A percentile compares a stretch with the other conserved stretches of the same genome.
These are phyloP conservation scores for Pseudodiploospora longispora DNA, from an alignment of 2,329 filamentous ascomycete species.

Conservation along the genomic window DNA sequence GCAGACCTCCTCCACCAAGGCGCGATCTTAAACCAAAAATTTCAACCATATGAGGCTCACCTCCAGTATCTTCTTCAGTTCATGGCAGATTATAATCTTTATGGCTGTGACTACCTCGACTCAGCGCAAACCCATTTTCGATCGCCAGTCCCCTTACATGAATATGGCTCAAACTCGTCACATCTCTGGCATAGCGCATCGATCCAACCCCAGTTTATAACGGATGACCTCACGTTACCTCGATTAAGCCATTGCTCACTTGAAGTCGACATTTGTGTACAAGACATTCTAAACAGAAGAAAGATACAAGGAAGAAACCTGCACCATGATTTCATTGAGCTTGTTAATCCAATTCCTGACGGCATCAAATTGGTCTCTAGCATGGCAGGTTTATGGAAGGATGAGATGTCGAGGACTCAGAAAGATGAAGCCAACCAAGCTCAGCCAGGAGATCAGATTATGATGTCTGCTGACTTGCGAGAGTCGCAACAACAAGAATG, in stretches of 20 bases:
- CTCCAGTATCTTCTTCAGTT: slow-evolving; percentile 89
- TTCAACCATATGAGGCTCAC: slow-evolving; percentile 93
- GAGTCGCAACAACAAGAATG: slow-evolving; percentile 68
- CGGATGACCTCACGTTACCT: slow-evolving; percentile 55
- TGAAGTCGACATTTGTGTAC: slow-evolving; percentile 82
- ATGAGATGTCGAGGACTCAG: slow-evolving; percentile 67
- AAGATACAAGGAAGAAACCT: slow-evolving; percentile 68
- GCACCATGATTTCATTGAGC: slow-evolving; percentile 82
- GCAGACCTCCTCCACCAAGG: slow-evolving; percentile 84
- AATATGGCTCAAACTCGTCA: slow-evolving; percentile 48
- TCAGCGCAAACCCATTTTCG: slow-evolving; percentile 65
- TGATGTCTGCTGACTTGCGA: slow-evolving; percentile 79
- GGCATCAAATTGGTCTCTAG: slow-evolving; percentile 84
- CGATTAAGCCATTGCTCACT: slow-evolving; percentile 81
- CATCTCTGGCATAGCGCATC: slow-evolving; percentile 78
- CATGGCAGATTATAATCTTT: slow-evolving; percentile 98
- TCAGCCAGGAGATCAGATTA: slow-evolving; percentile 69
- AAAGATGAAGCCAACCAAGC: too few species aligned
- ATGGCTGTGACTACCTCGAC: slow-evolving; percentile 83
- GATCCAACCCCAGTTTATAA: slow-evolving; percentile 42
- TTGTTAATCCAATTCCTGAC: slow-evolving; percentile 49
- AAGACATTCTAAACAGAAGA: slow-evolving; percentile 77
- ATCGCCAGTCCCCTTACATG: slow-evolving; percentile 61
- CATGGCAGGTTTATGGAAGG: slow-evolving; percentile 88
- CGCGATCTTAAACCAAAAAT: slow-evolving; percentile 69